These are phyloP conservation scores for Trichosporon asahii DNA, from an alignment of 1,284 basidiomycete species.

Conservation along the genomic window DNA sequence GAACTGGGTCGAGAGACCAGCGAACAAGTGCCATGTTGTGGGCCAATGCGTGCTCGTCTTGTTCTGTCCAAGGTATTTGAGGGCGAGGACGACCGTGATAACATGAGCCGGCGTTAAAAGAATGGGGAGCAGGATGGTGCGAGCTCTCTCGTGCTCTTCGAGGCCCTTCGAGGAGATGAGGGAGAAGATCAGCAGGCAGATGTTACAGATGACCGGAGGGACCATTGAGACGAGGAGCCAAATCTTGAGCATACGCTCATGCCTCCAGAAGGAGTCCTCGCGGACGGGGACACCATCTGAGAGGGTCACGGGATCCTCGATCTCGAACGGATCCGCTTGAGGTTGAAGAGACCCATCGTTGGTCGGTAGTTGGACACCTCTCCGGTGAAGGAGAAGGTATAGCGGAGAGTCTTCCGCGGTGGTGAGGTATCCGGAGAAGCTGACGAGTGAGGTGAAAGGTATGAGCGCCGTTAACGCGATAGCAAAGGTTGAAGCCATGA, in stretches of 20 bases:
- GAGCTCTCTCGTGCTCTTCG: slow-evolving; percentile 21
- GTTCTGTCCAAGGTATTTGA: slow-evolving; percentile 58
- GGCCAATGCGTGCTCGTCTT: slow-evolving; percentile 59
- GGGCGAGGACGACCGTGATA: slow-evolving; percentile 60
- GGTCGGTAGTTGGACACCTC: slow-evolving; percentile 34
- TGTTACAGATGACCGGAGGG: slow-evolving; percentile 33
- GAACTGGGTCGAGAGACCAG: slow-evolving; percentile 60
- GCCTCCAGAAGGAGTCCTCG: slow-evolving; percentile 63
- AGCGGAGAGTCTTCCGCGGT: slow-evolving; percentile 38
- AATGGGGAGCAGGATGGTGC: slow-evolving; percentile 39
- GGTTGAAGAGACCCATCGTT: slow-evolving; percentile 33
- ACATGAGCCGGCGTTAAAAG: slow-evolving; percentile 62
- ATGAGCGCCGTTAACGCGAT: slow-evolving; percentile 37
- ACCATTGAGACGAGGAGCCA: slow-evolving; percentile 39
- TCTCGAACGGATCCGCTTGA: slow-evolving; percentile 68
- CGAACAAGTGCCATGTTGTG: slow-evolving; percentile 64
- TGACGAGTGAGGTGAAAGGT: slow-evolving; percentile 37
- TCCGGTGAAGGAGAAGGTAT: slow-evolving; percentile 17
- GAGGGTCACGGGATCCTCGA: slow-evolving; percentile 66
- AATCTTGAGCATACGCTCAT: slow-evolving; percentile 30
- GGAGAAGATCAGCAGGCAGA: slow-evolving; percentile 33
- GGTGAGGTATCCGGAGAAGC: slow-evolving; percentile 41
- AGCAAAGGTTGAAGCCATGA: slow-evolving; percentile 19
- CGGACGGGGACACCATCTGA: slow-evolving; percentile 72
- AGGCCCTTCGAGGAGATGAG: slow-evolving; percentile 42